These are phyloP conservation scores for Lachnellula subtilissima DNA, from an alignment of 2,329 filamentous ascomycete species.

Conservation along the genomic window DNA sequence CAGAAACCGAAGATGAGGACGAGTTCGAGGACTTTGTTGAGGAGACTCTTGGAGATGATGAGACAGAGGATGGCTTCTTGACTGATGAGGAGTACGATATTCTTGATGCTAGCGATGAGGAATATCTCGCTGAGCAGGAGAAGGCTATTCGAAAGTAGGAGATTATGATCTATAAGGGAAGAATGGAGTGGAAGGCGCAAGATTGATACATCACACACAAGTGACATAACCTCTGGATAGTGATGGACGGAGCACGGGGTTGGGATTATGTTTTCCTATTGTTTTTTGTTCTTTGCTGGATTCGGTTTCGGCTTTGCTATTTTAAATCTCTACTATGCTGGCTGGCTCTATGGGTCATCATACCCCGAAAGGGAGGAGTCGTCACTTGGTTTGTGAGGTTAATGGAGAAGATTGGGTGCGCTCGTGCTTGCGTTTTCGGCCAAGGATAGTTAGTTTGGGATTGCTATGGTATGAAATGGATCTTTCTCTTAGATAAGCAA, in stretches of 20 bases:
- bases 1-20: constrained; percentile 42
- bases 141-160: constrained; percentile 28
- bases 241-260: neutral
- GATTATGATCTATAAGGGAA: neutral
- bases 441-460: too few species aligned
- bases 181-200: constrained; percentile 6
- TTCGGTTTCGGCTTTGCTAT: neutral
- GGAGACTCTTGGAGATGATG: constrained; percentile 54
- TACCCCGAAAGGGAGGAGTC: neutral
- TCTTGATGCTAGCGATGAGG: constrained; percentile 89
- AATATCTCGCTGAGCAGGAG: constrained; percentile 56
- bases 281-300: neutral
- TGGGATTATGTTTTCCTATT: neutral
- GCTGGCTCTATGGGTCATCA: neutral
- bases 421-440: neutral
- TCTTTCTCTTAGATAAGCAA: neutral
- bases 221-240: neutral
- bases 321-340: neutral
- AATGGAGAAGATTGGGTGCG: neutral
- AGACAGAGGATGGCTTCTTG: constrained; percentile 72
- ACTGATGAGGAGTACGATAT: constrained; percentile 99
- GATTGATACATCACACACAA: neutral
- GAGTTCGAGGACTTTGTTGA: constrained; percentile 48
- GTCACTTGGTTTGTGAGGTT: neutral
- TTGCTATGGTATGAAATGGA: neutral